A percentile compares a stretch with the other conserved stretches of the same genome.
These are phyloP conservation scores for Lithohypha guttulata DNA, from an alignment of 2,329 filamentous ascomycete genomes.

Conservation along the genomic window DNA sequence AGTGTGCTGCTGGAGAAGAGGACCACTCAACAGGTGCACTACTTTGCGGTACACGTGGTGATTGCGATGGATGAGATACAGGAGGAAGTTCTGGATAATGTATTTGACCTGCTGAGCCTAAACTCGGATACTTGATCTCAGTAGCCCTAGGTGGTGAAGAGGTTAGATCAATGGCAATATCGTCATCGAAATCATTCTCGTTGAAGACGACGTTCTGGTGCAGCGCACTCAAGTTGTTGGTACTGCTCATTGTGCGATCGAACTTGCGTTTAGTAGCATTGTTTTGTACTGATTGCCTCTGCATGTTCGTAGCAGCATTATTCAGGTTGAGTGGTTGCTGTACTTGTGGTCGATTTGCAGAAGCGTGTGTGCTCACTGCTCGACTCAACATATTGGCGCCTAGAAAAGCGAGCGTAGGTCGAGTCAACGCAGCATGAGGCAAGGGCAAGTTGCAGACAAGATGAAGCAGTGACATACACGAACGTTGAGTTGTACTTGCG, in stretches of 20 bases:
- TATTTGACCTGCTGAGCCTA: constrained; percentile 17
- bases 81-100: constrained; percentile 30
- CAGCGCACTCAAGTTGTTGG: constrained; percentile 29
- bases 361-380: constrained; percentile 15
- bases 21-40: constrained; percentile 62
- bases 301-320: constrained; percentile 13
- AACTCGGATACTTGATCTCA: constrained; percentile 19
- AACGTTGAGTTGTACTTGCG: too few species aligned
- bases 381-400: constrained; percentile 17
- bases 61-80: neutral
- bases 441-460: constrained; percentile 10
- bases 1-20: constrained; percentile 40
- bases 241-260: constrained; percentile 19
- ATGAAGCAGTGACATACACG: constrained; percentile 7
- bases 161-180: constrained; percentile 61
- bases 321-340: constrained; percentile 15
- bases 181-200: constrained; percentile 80
- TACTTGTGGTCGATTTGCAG: constrained; percentile 11
- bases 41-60: constrained; percentile 29
- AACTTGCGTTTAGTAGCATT: constrained; percentile 18
- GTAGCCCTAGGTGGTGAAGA: constrained; percentile 45
- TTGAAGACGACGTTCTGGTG: constrained; percentile 51
- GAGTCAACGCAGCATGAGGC: constrained; percentile 14
- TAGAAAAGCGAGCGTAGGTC: constrained; percentile 15
- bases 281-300: constrained; percentile 1